Evolutionary conservation across 495 filamentous ascomycete genomes (phyloP).

Genomic region (Pyronema domesticum): DNA sequence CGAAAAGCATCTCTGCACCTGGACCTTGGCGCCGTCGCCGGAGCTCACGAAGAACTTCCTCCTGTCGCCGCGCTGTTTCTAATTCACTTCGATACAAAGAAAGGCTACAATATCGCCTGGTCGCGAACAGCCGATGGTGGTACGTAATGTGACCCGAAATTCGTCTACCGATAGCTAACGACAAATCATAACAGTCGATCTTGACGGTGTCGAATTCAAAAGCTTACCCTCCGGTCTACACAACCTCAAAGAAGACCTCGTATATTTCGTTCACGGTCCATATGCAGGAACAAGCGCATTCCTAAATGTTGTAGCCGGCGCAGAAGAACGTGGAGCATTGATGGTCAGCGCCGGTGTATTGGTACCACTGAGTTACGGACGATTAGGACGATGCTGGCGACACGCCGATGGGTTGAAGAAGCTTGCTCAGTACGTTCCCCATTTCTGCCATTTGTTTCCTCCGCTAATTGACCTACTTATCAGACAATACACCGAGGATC

Average conservation of each 20-base stretch:
- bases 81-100: conserved; percentile 71
- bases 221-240: conserved; percentile 83
- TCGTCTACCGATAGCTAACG: conserved; percentile 21
- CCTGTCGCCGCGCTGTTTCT: conserved; percentile 69
- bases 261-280: conserved; percentile 72
- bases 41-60: conserved; percentile 36
- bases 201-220: conserved; percentile 91
- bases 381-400: conserved; percentile 75
- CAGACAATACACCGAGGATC: conserved; percentile 37
- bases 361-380: conserved; percentile 70
- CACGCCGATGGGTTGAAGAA: conserved; percentile 61
- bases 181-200: conserved; percentile 37
- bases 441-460: background rate
- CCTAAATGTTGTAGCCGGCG: conserved; percentile 59
- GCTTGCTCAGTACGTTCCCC: conserved; percentile 42
- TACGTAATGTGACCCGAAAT: conserved; percentile 12
- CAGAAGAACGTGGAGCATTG: conserved; percentile 62
- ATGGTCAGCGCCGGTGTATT: conserved; percentile 85
- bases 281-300: conserved; percentile 90
- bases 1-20: background rate
- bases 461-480: conserved; percentile 16
- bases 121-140: conserved; percentile 49
- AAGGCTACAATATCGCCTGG: conserved; percentile 70
- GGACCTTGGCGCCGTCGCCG: background rate
- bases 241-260: conserved; percentile 68